A percentile compares a stretch with the other conserved stretches of the same genome.
These are phyloP conservation scores for Calocybe gangraenosa DNA, from an alignment of 768 basidiomycete genomes.

Conservation along the genomic window DNA sequence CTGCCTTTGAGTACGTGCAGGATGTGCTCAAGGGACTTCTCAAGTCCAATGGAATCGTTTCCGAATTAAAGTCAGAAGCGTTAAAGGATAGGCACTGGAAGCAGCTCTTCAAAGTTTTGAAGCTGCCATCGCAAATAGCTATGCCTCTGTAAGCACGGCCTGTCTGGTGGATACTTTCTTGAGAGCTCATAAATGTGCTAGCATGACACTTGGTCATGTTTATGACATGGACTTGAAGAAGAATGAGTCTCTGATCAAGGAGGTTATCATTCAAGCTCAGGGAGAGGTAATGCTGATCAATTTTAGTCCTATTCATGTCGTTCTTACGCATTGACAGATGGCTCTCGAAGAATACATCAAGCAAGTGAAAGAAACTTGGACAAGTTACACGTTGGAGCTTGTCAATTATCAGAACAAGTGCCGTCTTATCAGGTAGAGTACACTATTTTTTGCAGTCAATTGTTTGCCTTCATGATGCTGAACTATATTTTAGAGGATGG, in stretches of 20 bases:
- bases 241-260: constrained; percentile 89
- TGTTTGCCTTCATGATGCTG: constrained; percentile 4
- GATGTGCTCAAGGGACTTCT: constrained; percentile 81
- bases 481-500: constrained; percentile 65
- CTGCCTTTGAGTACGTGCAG: constrained; percentile 97
- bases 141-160: constrained; percentile 56
- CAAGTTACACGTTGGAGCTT: constrained; percentile 90
- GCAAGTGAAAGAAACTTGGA: constrained; percentile 97
- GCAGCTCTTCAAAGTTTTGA: constrained; percentile 87
- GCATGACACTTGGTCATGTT: constrained; percentile 91
- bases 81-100: constrained; percentile 98
- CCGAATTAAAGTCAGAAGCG: constrained; percentile 95
- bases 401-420: constrained; percentile 99
- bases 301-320: constrained; percentile 17
- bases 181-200: too few relatives aligned
- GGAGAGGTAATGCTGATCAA: constrained; percentile 65
- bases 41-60: constrained; percentile 87
- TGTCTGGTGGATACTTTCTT: neutral
- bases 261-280: constrained; percentile 94
- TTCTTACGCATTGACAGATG: constrained; percentile 53
- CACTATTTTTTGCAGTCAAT: constrained; percentile 17
- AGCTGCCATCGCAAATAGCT: constrained; percentile 69
- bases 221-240: constrained; percentile 95
- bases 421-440: constrained; percentile 90
- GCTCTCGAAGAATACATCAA: constrained; percentile 94